Evolutionary conservation across 495 filamentous ascomycete genomes (phyloP), one percentile per base, ranked within the genome.

Genomic region (Talaromyces adpressus): DNA sequence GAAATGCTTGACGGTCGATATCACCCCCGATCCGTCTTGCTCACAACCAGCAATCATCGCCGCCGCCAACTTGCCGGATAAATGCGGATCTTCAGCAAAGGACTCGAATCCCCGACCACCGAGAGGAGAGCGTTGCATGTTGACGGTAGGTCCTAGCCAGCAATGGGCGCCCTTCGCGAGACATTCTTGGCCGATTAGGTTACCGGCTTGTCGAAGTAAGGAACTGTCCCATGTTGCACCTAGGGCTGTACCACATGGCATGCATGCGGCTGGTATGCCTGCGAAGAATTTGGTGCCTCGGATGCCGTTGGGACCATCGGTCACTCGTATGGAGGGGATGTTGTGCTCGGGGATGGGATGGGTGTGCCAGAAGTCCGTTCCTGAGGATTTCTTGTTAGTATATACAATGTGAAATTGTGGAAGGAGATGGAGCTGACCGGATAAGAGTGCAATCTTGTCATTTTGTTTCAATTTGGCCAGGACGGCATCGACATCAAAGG

Each of bases 21-120:
- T 80, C 20, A 91, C 77, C 3, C 84, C 83, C 2, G 29, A 39
- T 1, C 70, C 69, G n/a, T 77, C 84, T 25, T 73, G 75, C 68
- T 91, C 84, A 14, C 89, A 81, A 9, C 88, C 88, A 49, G 76
- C 77, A 56, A 87, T 80, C n/a, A 86, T 75, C 5, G 81, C 76
- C 0, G 82, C 84, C 4, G 87, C 86, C 3, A 85, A 71, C 20
- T 79, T 73, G 0, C 89, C 89, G 6, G 87, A 78, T 18, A 91
- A 74, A 53, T 84, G 72, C 1, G 88, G 87, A 65, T 91, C 89
- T 67, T 91, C 89, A 0, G 87, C 87, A 49, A 89, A 84, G 8
- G 82, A 85, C 72, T 91, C 89, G 63, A 90, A 91, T 23, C 85
- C 86, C 62, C 89, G 79, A 11, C 89, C 89, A 7, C 88, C 88